Percentiles rank a stretch among this genome's conserved stretches.
phyloP scores from a whole-genome alignment of 2,329 filamentous ascomycete genomes.

The Microdochium paspali region DNA sequence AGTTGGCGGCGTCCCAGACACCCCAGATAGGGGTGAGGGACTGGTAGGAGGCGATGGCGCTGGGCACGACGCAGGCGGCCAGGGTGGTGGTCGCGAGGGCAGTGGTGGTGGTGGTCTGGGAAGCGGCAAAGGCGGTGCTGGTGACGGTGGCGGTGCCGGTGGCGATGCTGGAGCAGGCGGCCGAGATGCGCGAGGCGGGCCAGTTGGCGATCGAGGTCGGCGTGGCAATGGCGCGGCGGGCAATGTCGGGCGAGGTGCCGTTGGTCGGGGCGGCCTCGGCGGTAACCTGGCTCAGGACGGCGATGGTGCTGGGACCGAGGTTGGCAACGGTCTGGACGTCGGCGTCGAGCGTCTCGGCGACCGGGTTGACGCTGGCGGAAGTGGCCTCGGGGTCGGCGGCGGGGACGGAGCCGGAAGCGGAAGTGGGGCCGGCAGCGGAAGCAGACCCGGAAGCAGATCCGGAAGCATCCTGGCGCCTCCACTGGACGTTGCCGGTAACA shows the following conservation, averaged over 20 bases:
- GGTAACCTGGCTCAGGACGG: constrained; percentile 27
- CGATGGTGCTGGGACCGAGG: constrained; percentile 10
- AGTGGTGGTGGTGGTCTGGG: not conserved
- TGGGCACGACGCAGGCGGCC: not conserved
- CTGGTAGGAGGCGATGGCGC: constrained; percentile 24
- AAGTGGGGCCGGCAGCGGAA: not conserved
- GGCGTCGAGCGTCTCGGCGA: constrained; percentile 35
- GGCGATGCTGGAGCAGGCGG: not conserved
- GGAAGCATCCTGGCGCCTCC: not conserved
- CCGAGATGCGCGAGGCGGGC: not conserved
- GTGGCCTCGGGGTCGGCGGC: not conserved
- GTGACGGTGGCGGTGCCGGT: not conserved
- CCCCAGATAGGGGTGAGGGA: constrained; percentile 29
- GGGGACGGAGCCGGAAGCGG: not conserved
- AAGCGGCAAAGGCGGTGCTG: not conserved
- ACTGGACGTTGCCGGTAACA: not conserved
- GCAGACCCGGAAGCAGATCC: not conserved
- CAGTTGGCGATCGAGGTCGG: not conserved
- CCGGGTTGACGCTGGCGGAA: constrained; percentile 5
- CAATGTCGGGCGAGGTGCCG: not conserved
- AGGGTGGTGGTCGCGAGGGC: not conserved
- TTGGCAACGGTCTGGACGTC: constrained; percentile 30
- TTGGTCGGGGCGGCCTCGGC: constrained; percentile 15
- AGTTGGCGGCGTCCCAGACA: constrained; percentile 18
- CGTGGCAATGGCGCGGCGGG: not conserved